phyloP scores from a whole-genome alignment of 495 filamentous ascomycete genomes.

The Xylaria grammica region DNA sequence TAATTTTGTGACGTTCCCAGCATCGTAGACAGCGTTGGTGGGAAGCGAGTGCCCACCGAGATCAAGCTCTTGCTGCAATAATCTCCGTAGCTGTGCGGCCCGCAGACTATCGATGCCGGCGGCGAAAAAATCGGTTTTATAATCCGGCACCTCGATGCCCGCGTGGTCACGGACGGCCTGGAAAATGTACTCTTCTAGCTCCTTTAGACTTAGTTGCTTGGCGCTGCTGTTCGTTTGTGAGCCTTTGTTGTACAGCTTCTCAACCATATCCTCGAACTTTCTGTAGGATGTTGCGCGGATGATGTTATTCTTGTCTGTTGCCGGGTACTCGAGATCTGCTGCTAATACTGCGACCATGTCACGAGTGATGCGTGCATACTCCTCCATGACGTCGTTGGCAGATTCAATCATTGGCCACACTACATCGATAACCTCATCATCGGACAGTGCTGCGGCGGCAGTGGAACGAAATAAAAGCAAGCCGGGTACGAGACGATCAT shows the following conservation, averaged over 20 bases:
- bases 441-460: conserved; percentile 37
- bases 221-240: conserved; percentile 32
- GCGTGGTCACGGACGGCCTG: conserved; percentile 47
- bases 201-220: conserved; percentile 41
- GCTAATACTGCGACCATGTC: conserved; percentile 59
- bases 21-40: conserved; percentile 59
- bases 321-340: conserved; percentile 48
- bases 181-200: conserved; percentile 50
- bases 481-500: conserved; percentile 51
- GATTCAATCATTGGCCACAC: conserved; percentile 56
- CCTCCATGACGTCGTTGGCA: conserved; percentile 54
- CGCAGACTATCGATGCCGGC: conserved; percentile 66
- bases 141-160: conserved; percentile 43
- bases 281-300: conserved; percentile 60
- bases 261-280: conserved; percentile 53
- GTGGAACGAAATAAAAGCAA: conserved; percentile 53
- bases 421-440: conserved; percentile 49
- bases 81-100: conserved; percentile 60
- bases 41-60: conserved; percentile 42
- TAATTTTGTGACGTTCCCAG: conserved; percentile 51
- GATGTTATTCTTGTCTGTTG: conserved; percentile 62
- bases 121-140: conserved; percentile 57
- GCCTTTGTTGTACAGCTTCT: conserved; percentile 50
- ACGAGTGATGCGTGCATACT: conserved; percentile 59
- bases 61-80: conserved; percentile 54